Evolutionary conservation across 2,329 filamentous ascomycete genomes (phyloP), one percentile per base, ranked within the genome.

Genomic region (Fusarium gaditjirri): DNA sequence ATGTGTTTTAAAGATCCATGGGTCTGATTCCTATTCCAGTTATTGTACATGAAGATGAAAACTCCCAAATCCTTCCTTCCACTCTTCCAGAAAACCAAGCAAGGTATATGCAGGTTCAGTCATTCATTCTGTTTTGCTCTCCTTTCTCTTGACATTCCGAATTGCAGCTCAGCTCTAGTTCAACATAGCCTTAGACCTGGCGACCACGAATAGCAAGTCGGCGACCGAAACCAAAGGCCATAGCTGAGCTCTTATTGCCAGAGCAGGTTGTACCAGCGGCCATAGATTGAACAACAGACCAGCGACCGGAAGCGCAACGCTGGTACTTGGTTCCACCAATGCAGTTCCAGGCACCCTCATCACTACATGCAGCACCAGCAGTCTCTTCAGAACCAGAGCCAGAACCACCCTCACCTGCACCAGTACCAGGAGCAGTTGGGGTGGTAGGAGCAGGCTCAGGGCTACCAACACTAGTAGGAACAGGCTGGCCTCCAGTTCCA

Each of bases 281-380:
- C 84, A 91, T 84, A 39, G 80, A 74, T 65, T 86, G 82, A 42
- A 83, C 68, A 10, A 73, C 76, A 23, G 86, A 85, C 89, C 89
- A 91, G 59, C 79, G 73, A 10, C 89, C 89, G 19, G 84, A 86
- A n/a, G 88, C 89, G 73, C 89, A 91, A 61, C 88, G 88, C 80
- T 91, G 89, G 84, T 89, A 91, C 54, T 84, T 82, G 29, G 79
- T 80, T 54, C 88, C 88, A 23, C 80, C 83, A 31, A 89, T 80
- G 77, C 90, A 91, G 80, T 88, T 87, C 87, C 87, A 91, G 21
- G 79, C 73, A 25, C 90, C 90, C 74, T 91, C 88, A 8, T 80
- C 64, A 38, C 76, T 79, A 81, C 90, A 91, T 25, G 83, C 59
- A 19, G 84, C 80, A 36, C 83, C 84, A 11, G 82, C 76, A 27